Evolutionary conservation across 2,329 filamentous ascomycete genomes (phyloP).

Genomic region (Cordyceps farinosa): DNA sequence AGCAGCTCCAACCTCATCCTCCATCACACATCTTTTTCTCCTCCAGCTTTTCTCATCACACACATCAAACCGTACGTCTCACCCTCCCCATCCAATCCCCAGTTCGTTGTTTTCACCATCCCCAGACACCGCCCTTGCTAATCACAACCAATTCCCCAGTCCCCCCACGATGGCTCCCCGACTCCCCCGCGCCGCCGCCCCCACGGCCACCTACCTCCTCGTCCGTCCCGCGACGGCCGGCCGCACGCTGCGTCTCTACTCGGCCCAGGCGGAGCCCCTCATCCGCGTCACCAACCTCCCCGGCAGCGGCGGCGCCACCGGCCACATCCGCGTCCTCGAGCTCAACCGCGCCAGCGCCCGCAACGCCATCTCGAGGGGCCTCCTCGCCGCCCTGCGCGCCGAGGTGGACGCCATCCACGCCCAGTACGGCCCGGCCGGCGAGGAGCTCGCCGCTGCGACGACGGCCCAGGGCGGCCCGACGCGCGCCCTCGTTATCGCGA

Average conservation of each 20-base stretch:
- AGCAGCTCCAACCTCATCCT: not conserved
- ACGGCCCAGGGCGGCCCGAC: conserved; percentile 55
- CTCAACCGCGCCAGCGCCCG: conserved; percentile 80
- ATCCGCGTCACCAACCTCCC: conserved; percentile 72
- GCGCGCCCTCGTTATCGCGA: conserved; percentile 77
- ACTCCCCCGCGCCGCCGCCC: conserved; percentile 12
- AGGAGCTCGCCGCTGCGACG: conserved; percentile 48
- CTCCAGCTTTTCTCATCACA: not conserved
- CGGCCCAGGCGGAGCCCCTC: conserved; percentile 47
- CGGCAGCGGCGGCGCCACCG: conserved; percentile 73
- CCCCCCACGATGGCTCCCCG: conserved; percentile 8
- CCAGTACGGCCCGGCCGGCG: conserved; percentile 54
- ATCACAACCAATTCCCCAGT: not conserved
- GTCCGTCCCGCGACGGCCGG: conserved; percentile 21
- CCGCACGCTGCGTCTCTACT: conserved; percentile 34
- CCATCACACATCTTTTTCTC: not conserved
- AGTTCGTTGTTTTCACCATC: not conserved
- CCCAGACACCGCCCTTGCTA: too few species aligned
- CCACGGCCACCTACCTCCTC: conserved; percentile 26
- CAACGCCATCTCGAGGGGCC: conserved; percentile 81
- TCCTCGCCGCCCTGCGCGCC: conserved; percentile 67
- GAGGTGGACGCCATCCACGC: conserved; percentile 69
- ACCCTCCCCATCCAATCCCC: not conserved
- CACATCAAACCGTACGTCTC: not conserved
- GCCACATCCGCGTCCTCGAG: conserved; percentile 82